Conservation (phyloP, 73 alveolate genomes). For the Durusdinium trenchii region DNA sequence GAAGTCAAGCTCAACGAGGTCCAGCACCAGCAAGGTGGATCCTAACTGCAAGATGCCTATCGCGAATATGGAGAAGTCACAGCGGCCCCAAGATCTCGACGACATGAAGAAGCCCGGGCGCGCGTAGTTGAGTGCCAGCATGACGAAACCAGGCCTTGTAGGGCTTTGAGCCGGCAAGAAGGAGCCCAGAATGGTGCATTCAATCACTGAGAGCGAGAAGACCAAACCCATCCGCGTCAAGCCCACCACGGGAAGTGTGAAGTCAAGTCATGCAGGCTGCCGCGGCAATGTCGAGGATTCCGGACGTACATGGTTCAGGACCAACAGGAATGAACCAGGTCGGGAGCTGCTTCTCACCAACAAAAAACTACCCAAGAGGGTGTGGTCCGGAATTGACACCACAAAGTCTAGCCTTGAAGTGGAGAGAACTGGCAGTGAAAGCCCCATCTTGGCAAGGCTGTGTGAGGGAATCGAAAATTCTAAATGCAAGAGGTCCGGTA, state of each 20-base stretch:
- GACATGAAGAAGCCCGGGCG: conserved; percentile 14
- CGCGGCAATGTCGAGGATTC: not conserved
- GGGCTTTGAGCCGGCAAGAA: not conserved
- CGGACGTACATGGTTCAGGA: not conserved
- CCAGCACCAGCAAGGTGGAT: not conserved
- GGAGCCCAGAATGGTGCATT: not conserved
- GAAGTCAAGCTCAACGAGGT: not conserved
- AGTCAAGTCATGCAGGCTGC: not conserved
- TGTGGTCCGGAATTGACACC: not conserved
- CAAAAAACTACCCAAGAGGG: not conserved
- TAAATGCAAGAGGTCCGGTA: not conserved
- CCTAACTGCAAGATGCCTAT: not conserved
- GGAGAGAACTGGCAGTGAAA: not conserved
- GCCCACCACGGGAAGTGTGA: conserved; percentile 13
- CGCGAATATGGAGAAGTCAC: not conserved
- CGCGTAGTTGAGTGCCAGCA: not conserved
- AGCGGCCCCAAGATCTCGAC: not conserved
- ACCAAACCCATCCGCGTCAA: conserved; percentile 23
- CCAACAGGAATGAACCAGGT: not conserved
- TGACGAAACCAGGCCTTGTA: not conserved
- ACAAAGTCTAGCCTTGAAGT: not conserved
- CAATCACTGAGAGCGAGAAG: conserved; percentile 13
- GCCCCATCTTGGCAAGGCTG: not conserved
- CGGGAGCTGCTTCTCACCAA: not conserved
- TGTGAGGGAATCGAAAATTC: not conserved